phyloP scores from a whole-genome alignment of 1,284 basidiomycete genomes.

The Neonothopanus nambi region DNA sequence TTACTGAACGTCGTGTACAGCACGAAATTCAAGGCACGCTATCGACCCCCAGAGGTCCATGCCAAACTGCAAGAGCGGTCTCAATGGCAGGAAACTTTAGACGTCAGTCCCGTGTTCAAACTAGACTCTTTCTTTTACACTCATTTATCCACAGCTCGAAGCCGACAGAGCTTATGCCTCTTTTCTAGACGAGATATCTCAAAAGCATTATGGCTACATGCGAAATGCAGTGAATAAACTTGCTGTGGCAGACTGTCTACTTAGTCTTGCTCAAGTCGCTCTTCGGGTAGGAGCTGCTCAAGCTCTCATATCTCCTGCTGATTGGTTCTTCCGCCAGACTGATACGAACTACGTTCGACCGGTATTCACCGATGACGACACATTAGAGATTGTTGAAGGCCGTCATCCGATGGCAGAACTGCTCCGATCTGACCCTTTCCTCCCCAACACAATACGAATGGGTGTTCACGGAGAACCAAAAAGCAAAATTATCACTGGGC shows the following conservation, averaged over 20 bases:
- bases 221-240: conserved; percentile 78
- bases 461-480: conserved; percentile 49
- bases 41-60: conserved; percentile 76
- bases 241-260: conserved; percentile 78
- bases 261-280: conserved; percentile 70
- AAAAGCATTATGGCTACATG: conserved; percentile 67
- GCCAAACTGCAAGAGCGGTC: conserved; percentile 73
- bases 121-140: background rate
- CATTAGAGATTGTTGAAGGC: conserved; percentile 68
- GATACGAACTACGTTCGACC: conserved; percentile 69
- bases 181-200: conserved; percentile 72
- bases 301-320: background rate
- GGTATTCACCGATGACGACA: conserved; percentile 56
- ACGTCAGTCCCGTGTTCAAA: conserved; percentile 31
- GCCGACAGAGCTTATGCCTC: conserved; percentile 64
- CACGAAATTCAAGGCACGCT: conserved; percentile 77
- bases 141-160: conserved; percentile 40
- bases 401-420: conserved; percentile 85
- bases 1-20: conserved; percentile 37
- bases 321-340: background rate
- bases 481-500: conserved; percentile 80
- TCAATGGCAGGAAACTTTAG: conserved; percentile 76
- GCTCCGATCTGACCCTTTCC: conserved; percentile 74
- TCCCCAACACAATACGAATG: conserved; percentile 69
- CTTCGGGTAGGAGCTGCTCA: conserved; percentile 47